Conservation (phyloP, 2,329 filamentous ascomycete genomes). For the Penicillium sp. region DNA sequence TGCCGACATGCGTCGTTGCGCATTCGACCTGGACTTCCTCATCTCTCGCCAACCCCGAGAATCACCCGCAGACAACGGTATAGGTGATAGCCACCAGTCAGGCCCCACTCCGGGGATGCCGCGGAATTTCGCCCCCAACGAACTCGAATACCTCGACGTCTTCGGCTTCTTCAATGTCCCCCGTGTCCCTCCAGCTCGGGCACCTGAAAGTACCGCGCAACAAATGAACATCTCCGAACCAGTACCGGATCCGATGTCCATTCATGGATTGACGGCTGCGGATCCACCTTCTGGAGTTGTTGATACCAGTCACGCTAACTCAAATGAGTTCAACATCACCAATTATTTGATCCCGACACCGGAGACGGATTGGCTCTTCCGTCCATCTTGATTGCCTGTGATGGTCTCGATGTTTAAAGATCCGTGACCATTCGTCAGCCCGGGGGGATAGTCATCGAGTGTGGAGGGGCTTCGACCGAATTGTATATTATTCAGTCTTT, state of each 20-base stretch:
- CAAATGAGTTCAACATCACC: slow-evolving; percentile 48
- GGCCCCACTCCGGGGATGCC: slow-evolving; percentile 40
- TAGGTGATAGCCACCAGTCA: slow-evolving; percentile 16
- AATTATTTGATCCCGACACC: slow-evolving; percentile 50
- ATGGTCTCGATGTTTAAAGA: neutral
- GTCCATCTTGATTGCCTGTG: slow-evolving; percentile 15
- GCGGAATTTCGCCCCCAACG: slow-evolving; percentile 71
- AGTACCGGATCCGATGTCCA: slow-evolving; percentile 38
- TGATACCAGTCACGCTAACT: slow-evolving; percentile 21
- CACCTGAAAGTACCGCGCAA: slow-evolving; percentile 27
- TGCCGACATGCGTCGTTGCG: slow-evolving; percentile 87
- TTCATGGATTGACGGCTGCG: slow-evolving; percentile 34
- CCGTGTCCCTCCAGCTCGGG: slow-evolving; percentile 56
- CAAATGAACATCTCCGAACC: slow-evolving; percentile 29
- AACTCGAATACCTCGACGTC: slow-evolving; percentile 86
- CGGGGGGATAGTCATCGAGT: no score
- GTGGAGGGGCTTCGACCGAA: no score
- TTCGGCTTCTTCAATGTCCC: slow-evolving; percentile 96
- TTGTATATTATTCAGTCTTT: no score
- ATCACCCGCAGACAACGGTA: slow-evolving; percentile 37
- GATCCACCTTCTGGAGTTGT: slow-evolving; percentile 18
- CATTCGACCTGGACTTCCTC: slow-evolving; percentile 85
- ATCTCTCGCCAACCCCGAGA: slow-evolving; percentile 75
- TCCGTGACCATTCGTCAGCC: no score
- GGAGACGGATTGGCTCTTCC: slow-evolving; percentile 49